A percentile compares a stretch with the other conserved stretches of the same genome.
Evolutionary conservation across 306 rosid species (phyloP).

Genomic region (Cucumis melo): DNA sequence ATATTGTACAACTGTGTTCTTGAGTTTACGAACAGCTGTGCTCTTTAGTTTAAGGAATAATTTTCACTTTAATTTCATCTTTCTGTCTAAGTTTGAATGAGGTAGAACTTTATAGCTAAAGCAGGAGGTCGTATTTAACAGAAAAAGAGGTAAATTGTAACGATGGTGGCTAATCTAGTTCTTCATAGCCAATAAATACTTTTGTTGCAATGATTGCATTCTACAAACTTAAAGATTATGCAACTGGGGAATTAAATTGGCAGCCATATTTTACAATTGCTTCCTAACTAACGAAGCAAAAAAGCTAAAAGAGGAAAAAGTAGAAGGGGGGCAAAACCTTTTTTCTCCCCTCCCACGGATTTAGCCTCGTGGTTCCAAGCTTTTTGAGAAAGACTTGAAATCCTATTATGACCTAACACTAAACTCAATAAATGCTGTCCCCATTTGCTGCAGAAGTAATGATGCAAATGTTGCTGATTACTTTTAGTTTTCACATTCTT

Average conservation of each 20-base stretch:
- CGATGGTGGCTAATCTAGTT: background rate
- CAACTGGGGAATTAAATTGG: background rate
- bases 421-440: background rate
- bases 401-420: background rate
- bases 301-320: background rate
- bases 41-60: background rate
- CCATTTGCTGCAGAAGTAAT: background rate
- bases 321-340: background rate
- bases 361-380: background rate
- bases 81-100: background rate
- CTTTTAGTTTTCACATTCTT: slow-evolving; percentile 18
- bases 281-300: background rate
- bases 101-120: background rate
- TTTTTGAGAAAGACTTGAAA: background rate
- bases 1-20: background rate
- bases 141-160: background rate
- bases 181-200: background rate
- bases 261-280: background rate
- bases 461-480: background rate
- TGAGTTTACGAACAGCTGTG: background rate
- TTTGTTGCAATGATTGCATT: background rate
- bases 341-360: background rate
- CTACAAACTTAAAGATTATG: background rate
- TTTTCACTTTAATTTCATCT: background rate
- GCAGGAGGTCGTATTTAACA: background rate